Evolutionary conservation across 2,329 filamentous ascomycete species (phyloP).

Genomic region (Calycina marina): DNA sequence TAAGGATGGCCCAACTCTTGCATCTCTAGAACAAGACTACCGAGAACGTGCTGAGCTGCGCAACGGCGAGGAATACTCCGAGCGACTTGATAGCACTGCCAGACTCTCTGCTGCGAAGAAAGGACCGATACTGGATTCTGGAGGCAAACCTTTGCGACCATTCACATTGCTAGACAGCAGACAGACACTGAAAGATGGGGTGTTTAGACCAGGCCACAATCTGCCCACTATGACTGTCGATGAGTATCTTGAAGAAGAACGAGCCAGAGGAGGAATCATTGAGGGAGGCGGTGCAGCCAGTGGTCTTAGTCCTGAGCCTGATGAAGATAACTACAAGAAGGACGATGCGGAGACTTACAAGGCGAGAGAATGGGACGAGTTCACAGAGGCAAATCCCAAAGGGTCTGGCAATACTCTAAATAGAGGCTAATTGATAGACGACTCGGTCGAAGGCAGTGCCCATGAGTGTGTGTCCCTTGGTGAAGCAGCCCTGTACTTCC

Average conservation of each 20-base stretch:
- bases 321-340: slow-evolving; percentile 84
- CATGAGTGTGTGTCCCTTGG: too few relatives aligned
- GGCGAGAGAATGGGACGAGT: slow-evolving; percentile 91
- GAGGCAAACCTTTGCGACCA: slow-evolving; percentile 76
- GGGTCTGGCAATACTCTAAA: slow-evolving; percentile 75
- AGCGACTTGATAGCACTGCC: slow-evolving; percentile 56
- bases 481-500: too few relatives aligned
- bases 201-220: slow-evolving; percentile 85
- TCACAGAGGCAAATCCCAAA: slow-evolving; percentile 74
- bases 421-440: slow-evolving; percentile 36
- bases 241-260: slow-evolving; percentile 91
- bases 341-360: slow-evolving; percentile 87
- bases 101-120: slow-evolving; percentile 33
- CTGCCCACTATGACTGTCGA: slow-evolving; percentile 96
- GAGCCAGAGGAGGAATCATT: slow-evolving; percentile 70
- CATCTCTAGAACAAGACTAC: slow-evolving; percentile 31
- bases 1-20: slow-evolving; percentile 27
- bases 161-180: slow-evolving; percentile 75
- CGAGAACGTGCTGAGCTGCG: slow-evolving; percentile 28
- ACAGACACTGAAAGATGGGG: slow-evolving; percentile 59
- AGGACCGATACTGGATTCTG: slow-evolving; percentile 61
- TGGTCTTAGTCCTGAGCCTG: slow-evolving; percentile 51
- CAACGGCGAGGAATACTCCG: slow-evolving; percentile 37
- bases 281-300: slow-evolving; percentile 76
- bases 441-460: neutral